A percentile compares a stretch with the other conserved stretches of the same genome.
Evolutionary conservation across 441 rosid genomes (phyloP).

Genomic region (Eruca vesicaria): DNA sequence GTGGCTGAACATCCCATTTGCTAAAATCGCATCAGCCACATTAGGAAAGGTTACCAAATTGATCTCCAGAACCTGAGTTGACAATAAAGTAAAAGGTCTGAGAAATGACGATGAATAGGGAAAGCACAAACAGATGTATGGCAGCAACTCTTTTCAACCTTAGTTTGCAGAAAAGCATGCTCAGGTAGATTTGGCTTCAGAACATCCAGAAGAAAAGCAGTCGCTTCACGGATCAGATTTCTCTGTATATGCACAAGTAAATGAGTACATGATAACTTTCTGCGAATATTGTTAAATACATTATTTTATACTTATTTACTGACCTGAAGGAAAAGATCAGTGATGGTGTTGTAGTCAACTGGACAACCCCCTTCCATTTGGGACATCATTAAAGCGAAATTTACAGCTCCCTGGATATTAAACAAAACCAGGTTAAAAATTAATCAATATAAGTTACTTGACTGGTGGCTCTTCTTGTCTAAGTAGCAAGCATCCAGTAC

Average conservation of each 20-base stretch:
- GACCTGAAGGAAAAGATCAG: conserved; percentile 99
- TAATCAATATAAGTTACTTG: background rate
- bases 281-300: background rate
- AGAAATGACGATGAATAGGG: conserved; percentile 13
- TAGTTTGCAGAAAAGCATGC: conserved; percentile 91
- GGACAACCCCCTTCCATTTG: conserved; percentile 99
- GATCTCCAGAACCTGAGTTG: conserved; percentile 86
- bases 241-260: conserved; percentile 51
- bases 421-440: background rate
- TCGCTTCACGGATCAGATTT: conserved; percentile 97
- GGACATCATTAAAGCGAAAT: conserved; percentile 99
- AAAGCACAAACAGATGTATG: conserved; percentile 16
- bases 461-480: background rate
- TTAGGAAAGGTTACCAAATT: conserved; percentile 97
- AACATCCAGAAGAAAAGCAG: conserved; percentile 98
- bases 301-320: background rate
- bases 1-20: conserved; percentile 99
- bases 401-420: conserved; percentile 86
- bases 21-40: conserved; percentile 99
- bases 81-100: conserved; percentile 26
- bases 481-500: conserved; percentile 8
- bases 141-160: conserved; percentile 52
- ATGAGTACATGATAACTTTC: conserved; percentile 5
- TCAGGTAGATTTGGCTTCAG: conserved; percentile 97
- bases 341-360: conserved; percentile 94